These are phyloP conservation scores for Podospora didyma DNA, from an alignment of 495 filamentous ascomycete species.

Conservation along the genomic window DNA sequence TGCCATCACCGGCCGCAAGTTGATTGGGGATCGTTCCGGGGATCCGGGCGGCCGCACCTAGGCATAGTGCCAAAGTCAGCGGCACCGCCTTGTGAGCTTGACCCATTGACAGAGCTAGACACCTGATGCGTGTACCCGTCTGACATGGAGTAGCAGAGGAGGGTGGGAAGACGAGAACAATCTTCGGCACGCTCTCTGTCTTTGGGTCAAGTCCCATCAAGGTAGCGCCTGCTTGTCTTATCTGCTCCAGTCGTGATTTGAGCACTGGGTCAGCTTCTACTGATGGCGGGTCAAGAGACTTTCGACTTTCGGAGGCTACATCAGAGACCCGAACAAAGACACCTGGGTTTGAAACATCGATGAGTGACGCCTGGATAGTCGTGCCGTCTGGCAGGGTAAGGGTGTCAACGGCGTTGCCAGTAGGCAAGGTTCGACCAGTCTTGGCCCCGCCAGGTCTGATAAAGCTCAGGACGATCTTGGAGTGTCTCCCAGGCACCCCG, in stretches of 20 bases:
- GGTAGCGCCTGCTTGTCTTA: conserved; percentile 56
- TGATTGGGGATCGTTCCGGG: conserved; percentile 44
- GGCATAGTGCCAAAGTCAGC: conserved; percentile 56
- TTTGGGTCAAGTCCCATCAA: conserved; percentile 60
- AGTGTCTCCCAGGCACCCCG: conserved; percentile 59
- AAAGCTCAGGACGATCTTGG: conserved; percentile 59
- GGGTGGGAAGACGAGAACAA: conserved; percentile 54
- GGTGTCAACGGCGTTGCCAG: conserved; percentile 51
- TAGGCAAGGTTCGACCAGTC: conserved; percentile 63
- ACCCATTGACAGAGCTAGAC: conserved; percentile 45
- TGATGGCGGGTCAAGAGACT: conserved; percentile 49
- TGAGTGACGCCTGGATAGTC: conserved; percentile 42
- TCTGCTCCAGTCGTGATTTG: conserved; percentile 53
- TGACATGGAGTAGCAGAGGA: conserved; percentile 2
- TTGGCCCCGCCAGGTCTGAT: conserved; percentile 62
- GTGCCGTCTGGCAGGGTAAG: conserved; percentile 52
- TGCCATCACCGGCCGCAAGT: conserved; percentile 20
- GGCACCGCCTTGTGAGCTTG: conserved; percentile 65
- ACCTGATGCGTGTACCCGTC: conserved; percentile 38
- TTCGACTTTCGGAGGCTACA: conserved; percentile 38
- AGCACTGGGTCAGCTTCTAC: conserved; percentile 46
- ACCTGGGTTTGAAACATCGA: conserved; percentile 64
- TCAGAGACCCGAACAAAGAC: conserved; percentile 57
- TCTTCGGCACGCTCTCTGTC: conserved; percentile 61
- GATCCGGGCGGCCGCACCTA: conserved; percentile 54